Evolutionary conservation across 2,329 filamentous ascomycete species (phyloP).

Genomic region (Chrysosphaeria jannelii): DNA sequence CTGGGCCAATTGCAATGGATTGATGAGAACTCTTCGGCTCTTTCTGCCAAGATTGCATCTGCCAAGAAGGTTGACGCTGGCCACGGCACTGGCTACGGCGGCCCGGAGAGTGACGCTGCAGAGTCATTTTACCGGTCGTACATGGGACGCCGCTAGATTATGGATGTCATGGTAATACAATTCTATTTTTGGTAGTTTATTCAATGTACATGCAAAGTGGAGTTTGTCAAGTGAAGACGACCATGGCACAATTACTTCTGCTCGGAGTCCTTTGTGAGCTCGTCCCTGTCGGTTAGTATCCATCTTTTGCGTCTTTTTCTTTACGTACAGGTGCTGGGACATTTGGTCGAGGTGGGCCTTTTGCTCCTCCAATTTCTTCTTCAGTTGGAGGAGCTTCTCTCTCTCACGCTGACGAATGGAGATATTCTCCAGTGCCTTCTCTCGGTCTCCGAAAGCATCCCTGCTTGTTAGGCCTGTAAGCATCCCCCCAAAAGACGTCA

Average conservation of each 20-base stretch:
- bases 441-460: slow-evolving; percentile 77
- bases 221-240: not conserved
- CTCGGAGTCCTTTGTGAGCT: slow-evolving; percentile 1
- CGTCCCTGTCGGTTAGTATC: slow-evolving; percentile 1
- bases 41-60: slow-evolving; percentile 55
- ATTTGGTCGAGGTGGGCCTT: slow-evolving; percentile 61
- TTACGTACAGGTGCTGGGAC: slow-evolving; percentile 53
- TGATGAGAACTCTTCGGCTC: slow-evolving; percentile 50
- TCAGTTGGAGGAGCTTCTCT: slow-evolving; percentile 60
- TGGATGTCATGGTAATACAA: not conserved
- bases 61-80: slow-evolving; percentile 53
- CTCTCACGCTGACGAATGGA: slow-evolving; percentile 69
- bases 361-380: slow-evolving; percentile 45
- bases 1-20: slow-evolving; percentile 81
- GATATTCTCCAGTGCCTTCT: slow-evolving; percentile 59
- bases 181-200: not conserved
- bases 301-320: not conserved
- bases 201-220: too few relatives aligned
- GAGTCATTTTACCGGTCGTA: slow-evolving; percentile 84
- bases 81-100: slow-evolving; percentile 24
- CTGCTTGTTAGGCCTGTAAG: slow-evolving; percentile 13
- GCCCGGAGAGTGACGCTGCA: slow-evolving; percentile 36
- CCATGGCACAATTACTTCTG: not conserved
- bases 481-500: not conserved
- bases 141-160: slow-evolving; percentile 33